Conservation (phyloP, 2,329 filamentous ascomycete species). For the Beauveria australis region DNA sequence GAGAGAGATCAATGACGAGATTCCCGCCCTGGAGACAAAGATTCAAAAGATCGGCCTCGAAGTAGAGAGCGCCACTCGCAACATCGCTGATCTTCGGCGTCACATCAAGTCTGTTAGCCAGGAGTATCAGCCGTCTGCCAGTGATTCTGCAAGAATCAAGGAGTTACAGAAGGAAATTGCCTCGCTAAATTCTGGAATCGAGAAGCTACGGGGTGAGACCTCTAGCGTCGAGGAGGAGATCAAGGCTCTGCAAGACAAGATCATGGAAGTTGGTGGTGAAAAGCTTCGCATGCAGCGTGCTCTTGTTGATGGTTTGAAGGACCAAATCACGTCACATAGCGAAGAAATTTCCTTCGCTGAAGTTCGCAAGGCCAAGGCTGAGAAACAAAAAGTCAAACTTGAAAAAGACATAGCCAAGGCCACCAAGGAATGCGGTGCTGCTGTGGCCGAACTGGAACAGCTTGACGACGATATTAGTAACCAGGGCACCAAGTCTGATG, state of each 20-base stretch:
- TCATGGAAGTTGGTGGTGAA: constrained; percentile 96
- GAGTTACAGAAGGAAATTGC: constrained; percentile 70
- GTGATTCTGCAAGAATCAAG: constrained; percentile 66
- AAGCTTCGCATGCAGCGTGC: constrained; percentile 83
- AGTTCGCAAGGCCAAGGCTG: constrained; percentile 81
- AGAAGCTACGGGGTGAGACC: constrained; percentile 75
- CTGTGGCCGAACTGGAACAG: constrained; percentile 64
- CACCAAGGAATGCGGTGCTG: constrained; percentile 65
- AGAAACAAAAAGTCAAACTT: constrained; percentile 84
- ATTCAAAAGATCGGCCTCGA: constrained; percentile 89
- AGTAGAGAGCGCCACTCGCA: constrained; percentile 76
- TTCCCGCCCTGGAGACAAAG: constrained; percentile 79
- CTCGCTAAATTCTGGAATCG: constrained; percentile 67
- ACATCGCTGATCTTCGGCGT: constrained; percentile 74
- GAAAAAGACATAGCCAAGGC: constrained; percentile 76
- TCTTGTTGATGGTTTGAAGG: constrained; percentile 82
- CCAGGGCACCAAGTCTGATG: constrained; percentile 68
- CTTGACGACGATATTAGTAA: constrained; percentile 71
- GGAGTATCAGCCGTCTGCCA: constrained; percentile 72
- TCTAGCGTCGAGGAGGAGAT: constrained; percentile 88
- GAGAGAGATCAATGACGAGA: constrained; percentile 63
- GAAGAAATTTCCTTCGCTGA: constrained; percentile 83
- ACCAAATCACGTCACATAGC: constrained; percentile 70
- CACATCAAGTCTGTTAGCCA: constrained; percentile 76
- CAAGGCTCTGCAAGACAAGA: constrained; percentile 86